A percentile compares a stretch with the other conserved stretches of the same genome.
Evolutionary conservation across 2,329 filamentous ascomycete genomes (phyloP).

Genomic region (Aspergillus persii): DNA sequence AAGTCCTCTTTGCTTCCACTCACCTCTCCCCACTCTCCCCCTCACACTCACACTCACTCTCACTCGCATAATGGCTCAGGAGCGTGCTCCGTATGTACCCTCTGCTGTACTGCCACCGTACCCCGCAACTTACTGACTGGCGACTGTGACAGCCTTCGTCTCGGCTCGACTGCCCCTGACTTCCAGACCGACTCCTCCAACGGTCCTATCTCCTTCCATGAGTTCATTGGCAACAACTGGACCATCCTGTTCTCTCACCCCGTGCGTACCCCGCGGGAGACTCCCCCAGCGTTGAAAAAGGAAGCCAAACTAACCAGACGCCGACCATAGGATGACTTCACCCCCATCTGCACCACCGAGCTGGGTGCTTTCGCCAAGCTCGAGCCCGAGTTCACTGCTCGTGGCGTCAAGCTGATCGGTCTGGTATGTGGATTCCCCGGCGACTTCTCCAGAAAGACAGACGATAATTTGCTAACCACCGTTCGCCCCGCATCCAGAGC

Average conservation of each 20-base stretch:
- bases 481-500: constrained; percentile 35
- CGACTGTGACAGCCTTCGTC: constrained; percentile 51
- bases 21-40: constrained; percentile 2
- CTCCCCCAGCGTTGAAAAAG: neutral
- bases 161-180: constrained; percentile 66
- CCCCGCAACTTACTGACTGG: neutral
- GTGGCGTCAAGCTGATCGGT: constrained; percentile 87
- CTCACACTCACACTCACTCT: neutral
- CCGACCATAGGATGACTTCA: constrained; percentile 64
- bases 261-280: constrained; percentile 28
- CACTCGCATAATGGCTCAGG: constrained; percentile 41
- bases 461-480: constrained; percentile 1
- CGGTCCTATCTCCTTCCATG: constrained; percentile 68
- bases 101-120: neutral
- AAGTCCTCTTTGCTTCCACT: constrained; percentile 1
- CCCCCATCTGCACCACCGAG: constrained; percentile 93
- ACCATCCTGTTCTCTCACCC: constrained; percentile 71
- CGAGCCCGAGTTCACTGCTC: constrained; percentile 82
- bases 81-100: constrained; percentile 42
- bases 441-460: neutral
- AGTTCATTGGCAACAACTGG: constrained; percentile 69
- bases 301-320: neutral
- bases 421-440: constrained; percentile 47
- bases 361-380: constrained; percentile 92
- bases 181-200: constrained; percentile 67